Percentiles rank a stretch among this genome's conserved stretches.
Evolutionary conservation across 2,329 filamentous ascomycete species (phyloP).

Genomic region (Neonectria magnoliae): DNA sequence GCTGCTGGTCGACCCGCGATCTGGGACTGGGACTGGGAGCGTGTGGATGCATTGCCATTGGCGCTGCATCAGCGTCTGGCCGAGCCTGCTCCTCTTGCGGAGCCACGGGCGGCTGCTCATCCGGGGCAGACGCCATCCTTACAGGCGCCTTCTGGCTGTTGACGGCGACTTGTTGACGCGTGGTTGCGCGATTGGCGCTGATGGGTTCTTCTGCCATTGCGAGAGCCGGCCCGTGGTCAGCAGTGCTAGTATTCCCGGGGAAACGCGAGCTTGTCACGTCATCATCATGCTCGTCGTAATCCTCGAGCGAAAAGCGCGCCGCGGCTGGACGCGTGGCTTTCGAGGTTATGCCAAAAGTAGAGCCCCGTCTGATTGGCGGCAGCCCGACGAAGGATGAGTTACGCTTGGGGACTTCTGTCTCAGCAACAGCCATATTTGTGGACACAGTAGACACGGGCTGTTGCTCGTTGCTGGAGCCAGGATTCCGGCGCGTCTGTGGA

Average conservation of each 20-base stretch:
- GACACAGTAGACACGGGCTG: slow-evolving; percentile 7
- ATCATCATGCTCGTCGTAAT: slow-evolving; percentile 46
- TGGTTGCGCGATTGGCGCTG: slow-evolving; percentile 13
- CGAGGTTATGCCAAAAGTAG: slow-evolving; percentile 61
- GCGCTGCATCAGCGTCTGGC: slow-evolving; percentile 3
- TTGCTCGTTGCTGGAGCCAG: slow-evolving; percentile 20
- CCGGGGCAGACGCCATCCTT: slow-evolving; percentile 17
- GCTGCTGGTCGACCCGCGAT: slow-evolving; percentile 11
- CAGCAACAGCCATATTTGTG: slow-evolving; percentile 3
- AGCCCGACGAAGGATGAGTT: slow-evolving; percentile 65
- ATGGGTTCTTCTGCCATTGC: slow-evolving; percentile 1
- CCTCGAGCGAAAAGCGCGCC: slow-evolving; percentile 46
- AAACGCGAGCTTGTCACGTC: slow-evolving; percentile 18
- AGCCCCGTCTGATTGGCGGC: slow-evolving; percentile 67
- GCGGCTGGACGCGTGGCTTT: slow-evolving; percentile 48
- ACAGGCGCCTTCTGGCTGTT: slow-evolving; percentile 10
- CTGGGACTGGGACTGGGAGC: not conserved
- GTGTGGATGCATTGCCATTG: slow-evolving; percentile 21
- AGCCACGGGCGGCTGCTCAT: slow-evolving; percentile 10
- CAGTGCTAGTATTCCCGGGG: slow-evolving; percentile 16
- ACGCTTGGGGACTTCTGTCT: slow-evolving; percentile 49
- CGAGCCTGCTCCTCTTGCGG: slow-evolving; percentile 15
- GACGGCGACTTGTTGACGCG: slow-evolving; percentile 10
- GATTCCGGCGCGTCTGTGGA: slow-evolving; percentile 14
- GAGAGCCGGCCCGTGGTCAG: not conserved